Evolutionary conservation across 2,329 filamentous ascomycete genomes (phyloP).

Genomic region (Ophiocordyceps camponoti-leonardi): DNA sequence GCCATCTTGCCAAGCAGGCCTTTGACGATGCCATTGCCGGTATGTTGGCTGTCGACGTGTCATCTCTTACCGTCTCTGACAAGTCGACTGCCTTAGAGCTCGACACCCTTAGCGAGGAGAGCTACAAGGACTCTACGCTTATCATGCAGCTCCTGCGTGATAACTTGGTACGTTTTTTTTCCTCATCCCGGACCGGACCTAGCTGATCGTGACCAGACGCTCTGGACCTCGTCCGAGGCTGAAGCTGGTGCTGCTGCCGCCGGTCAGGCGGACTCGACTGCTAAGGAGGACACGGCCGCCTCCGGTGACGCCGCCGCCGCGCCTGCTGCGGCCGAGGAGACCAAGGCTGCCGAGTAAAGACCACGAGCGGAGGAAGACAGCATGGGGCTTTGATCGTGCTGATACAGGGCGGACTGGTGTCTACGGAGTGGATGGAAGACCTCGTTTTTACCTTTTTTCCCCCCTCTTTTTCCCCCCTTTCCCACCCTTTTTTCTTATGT

Average conservation of each 20-base stretch:
- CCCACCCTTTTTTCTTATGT: constrained; percentile 8
- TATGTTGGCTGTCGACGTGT: constrained; percentile 10
- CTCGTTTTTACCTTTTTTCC: no score
- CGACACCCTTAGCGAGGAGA: constrained; percentile 92
- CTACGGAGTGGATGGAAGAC: constrained; percentile 45
- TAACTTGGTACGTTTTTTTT: constrained; percentile 54
- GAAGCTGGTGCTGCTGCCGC: constrained; percentile 48
- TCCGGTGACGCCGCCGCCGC: constrained; percentile 38
- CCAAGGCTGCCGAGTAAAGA: constrained; percentile 48
- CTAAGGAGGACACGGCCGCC: constrained; percentile 28
- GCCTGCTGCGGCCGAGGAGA: constrained; percentile 42
- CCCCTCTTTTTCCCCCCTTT: constrained; percentile 23
- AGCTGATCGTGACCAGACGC: constrained; percentile 51
- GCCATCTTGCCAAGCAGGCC: constrained; percentile 96
- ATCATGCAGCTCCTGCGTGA: constrained; percentile 98
- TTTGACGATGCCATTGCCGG: constrained; percentile 94
- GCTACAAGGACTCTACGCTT: constrained; percentile 97
- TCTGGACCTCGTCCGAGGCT: constrained; percentile 98
- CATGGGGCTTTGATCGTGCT: constrained; percentile 12
- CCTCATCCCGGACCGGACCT: constrained; percentile 6
- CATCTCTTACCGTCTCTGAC: not conserved
- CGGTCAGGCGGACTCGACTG: constrained; percentile 29
- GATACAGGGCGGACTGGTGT: constrained; percentile 38
- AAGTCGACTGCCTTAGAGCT: constrained; percentile 44
- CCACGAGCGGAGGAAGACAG: constrained; percentile 11